A percentile compares a stretch with the other conserved stretches of the same genome.
Conservation (phyloP, 495 filamentous ascomycete species). For the Amphirosellinia nigrospora region DNA sequence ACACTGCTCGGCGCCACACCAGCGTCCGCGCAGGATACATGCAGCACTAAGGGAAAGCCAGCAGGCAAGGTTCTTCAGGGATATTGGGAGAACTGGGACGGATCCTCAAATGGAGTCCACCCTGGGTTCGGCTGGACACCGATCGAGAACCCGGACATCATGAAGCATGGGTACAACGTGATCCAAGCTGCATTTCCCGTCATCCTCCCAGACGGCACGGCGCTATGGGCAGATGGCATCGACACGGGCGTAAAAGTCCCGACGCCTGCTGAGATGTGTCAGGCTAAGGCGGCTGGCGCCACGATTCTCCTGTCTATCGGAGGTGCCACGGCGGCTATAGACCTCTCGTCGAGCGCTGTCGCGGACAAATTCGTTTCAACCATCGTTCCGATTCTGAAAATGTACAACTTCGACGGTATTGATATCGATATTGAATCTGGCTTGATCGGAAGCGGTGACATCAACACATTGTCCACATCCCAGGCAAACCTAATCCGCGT, state of each 20-base stretch:
- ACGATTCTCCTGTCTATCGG: slow-evolving; percentile 62
- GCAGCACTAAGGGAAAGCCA: slow-evolving; percentile 32
- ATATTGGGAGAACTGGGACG: slow-evolving; percentile 39
- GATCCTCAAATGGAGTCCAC: slow-evolving; percentile 30
- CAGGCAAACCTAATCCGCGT: slow-evolving; percentile 36
- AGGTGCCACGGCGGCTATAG: slow-evolving; percentile 54
- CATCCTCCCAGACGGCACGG: slow-evolving; percentile 34
- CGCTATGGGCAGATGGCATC: slow-evolving; percentile 31
- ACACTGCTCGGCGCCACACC: slow-evolving; percentile 22
- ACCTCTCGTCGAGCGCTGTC: slow-evolving; percentile 31
- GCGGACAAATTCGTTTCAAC: slow-evolving; percentile 35
- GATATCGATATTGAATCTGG: slow-evolving; percentile 40
- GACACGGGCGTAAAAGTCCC: slow-evolving; percentile 27
- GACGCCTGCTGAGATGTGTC: slow-evolving; percentile 31
- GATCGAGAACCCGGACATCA: slow-evolving; percentile 21
- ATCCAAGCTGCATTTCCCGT: slow-evolving; percentile 34
- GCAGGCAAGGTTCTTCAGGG: slow-evolving; percentile 33
- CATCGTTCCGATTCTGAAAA: slow-evolving; percentile 33
- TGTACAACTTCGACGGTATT: slow-evolving; percentile 36
- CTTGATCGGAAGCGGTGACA: slow-evolving; percentile 30
- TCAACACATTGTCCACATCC: slow-evolving; percentile 29
- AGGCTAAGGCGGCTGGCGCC: slow-evolving; percentile 40
- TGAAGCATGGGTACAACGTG: slow-evolving; percentile 26
- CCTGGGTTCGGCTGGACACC: slow-evolving; percentile 32
- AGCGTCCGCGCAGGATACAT: slow-evolving; percentile 27